Evolutionary conservation across 768 basidiomycete genomes (phyloP).

Genomic region (Lentinula raphanica): DNA sequence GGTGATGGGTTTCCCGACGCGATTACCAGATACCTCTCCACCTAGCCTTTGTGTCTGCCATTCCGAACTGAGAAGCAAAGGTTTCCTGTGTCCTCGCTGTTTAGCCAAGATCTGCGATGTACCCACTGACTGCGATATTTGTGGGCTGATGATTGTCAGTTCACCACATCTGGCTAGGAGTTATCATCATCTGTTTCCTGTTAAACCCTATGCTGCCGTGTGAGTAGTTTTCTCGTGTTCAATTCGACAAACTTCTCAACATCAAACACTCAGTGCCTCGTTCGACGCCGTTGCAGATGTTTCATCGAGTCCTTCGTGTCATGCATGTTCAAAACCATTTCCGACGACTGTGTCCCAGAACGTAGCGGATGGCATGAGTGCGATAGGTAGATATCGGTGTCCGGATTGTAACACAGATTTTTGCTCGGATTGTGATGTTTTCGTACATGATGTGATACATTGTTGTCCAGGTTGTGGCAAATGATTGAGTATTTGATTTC

Average conservation of each 20-base stretch:
- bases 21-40: slow-evolving; percentile 77
- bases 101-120: slow-evolving; percentile 93
- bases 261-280: slow-evolving; percentile 28
- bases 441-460: slow-evolving; percentile 92
- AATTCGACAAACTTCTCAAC: slow-evolving; percentile 7
- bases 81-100: slow-evolving; percentile 94
- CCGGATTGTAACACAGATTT: slow-evolving; percentile 83
- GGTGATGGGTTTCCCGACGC: slow-evolving; percentile 99
- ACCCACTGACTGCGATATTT: slow-evolving; percentile 96
- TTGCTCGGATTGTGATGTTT: slow-evolving; percentile 93
- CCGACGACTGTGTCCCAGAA: slow-evolving; percentile 34
- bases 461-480: slow-evolving; percentile 86
- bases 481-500: slow-evolving; percentile 9
- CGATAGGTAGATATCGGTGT: slow-evolving; percentile 84
- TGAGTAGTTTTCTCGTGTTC: slow-evolving; percentile 37
- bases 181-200: slow-evolving; percentile 94
- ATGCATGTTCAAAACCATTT: slow-evolving; percentile 76
- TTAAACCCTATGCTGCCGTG: slow-evolving; percentile 79
- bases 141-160: slow-evolving; percentile 96
- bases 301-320: slow-evolving; percentile 45
- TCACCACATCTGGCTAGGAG: slow-evolving; percentile 96
- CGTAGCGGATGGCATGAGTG: slow-evolving; percentile 66
- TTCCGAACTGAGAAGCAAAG: slow-evolving; percentile 84
- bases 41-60: slow-evolving; percentile 92
- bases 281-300: slow-evolving; percentile 30